phyloP scores from a whole-genome alignment of 2,329 filamentous ascomycete genomes.

The Cladosporium austrohemisphaericum region DNA sequence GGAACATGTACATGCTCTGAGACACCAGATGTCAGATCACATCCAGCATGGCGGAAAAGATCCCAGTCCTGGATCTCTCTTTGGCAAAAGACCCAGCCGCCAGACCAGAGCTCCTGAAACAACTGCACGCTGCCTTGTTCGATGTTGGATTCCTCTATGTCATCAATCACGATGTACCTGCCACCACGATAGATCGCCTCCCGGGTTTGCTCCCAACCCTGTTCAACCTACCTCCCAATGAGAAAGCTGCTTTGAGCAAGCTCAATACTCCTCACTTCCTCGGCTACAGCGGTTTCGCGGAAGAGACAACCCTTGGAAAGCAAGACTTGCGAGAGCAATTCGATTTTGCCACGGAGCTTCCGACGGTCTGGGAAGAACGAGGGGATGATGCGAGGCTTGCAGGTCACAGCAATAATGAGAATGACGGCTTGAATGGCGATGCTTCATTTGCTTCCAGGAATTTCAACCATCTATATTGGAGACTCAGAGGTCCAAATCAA shows the following conservation, averaged over 20 bases:
- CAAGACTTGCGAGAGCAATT: constrained; percentile 56
- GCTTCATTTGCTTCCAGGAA: constrained; percentile 37
- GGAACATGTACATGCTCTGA: no score
- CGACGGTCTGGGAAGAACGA: constrained; percentile 31
- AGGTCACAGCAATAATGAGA: constrained; percentile 27
- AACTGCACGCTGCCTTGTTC: constrained; percentile 47
- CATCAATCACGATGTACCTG: constrained; percentile 47
- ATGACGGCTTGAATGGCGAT: constrained; percentile 32
- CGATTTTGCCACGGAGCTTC: constrained; percentile 57
- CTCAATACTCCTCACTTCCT: constrained; percentile 58
- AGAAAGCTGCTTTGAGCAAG: constrained; percentile 44
- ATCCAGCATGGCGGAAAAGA: constrained; percentile 20
- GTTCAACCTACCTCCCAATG: constrained; percentile 39
- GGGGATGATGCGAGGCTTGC: constrained; percentile 38
- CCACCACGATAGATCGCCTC: constrained; percentile 36
- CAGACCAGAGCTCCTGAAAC: constrained; percentile 37
- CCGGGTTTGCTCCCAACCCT: constrained; percentile 41
- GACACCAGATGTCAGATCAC: no score
- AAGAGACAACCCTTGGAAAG: constrained; percentile 54
- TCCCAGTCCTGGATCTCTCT: constrained; percentile 51
- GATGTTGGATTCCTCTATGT: constrained; percentile 55
- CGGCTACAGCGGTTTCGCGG: constrained; percentile 54
- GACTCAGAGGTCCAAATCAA: constrained; percentile 37
- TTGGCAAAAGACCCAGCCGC: constrained; percentile 36
- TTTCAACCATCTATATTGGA: constrained; percentile 40